phyloP scores from a whole-genome alignment of 768 basidiomycete genomes.

The Rhizopogon rudus region DNA sequence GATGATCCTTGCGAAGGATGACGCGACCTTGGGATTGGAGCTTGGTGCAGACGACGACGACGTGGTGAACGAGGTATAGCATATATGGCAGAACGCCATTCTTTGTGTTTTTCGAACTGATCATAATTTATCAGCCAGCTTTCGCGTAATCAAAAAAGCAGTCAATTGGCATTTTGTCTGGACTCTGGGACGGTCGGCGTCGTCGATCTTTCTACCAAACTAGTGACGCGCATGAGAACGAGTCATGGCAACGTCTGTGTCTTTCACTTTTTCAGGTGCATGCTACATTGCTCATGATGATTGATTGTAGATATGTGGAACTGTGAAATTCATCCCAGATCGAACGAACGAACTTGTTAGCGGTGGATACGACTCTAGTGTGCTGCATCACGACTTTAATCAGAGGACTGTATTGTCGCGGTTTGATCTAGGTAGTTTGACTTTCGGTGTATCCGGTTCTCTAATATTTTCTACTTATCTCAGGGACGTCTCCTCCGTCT shows the following conservation, averaged over 20 bases:
- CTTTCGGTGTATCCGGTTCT: not conserved
- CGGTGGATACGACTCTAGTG: conserved; percentile 66
- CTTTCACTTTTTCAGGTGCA: not conserved
- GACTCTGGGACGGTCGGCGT: conserved; percentile 69
- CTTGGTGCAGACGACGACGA: conserved; percentile 51
- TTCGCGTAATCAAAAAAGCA: conserved; percentile 49
- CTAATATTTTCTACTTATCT: not conserved
- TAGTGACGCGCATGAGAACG: conserved; percentile 52
- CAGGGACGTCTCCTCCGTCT: conserved; percentile 35
- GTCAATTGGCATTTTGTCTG: conserved; percentile 56
- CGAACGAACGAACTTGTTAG: conserved; percentile 70
- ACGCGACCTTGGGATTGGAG: conserved; percentile 43
- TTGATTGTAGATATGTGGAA: conserved; percentile 56
- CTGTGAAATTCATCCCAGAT: conserved; percentile 66
- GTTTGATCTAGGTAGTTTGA: conserved; percentile 48
- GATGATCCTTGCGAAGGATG: conserved; percentile 48
- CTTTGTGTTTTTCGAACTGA: conserved; percentile 15
- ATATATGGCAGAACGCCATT: not conserved
- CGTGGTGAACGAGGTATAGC: conserved; percentile 59
- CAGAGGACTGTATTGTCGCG: conserved; percentile 55
- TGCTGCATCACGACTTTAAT: conserved; percentile 64
- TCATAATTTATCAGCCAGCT: conserved; percentile 48
- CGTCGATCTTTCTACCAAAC: conserved; percentile 49
- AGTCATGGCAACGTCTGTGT: conserved; percentile 55
- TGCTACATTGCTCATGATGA: conserved; percentile 3